A percentile compares a stretch with the other conserved stretches of the same genome.
Evolutionary conservation across 495 filamentous ascomycete species (phyloP).

Genomic region (Penicillium malachiteum): DNA sequence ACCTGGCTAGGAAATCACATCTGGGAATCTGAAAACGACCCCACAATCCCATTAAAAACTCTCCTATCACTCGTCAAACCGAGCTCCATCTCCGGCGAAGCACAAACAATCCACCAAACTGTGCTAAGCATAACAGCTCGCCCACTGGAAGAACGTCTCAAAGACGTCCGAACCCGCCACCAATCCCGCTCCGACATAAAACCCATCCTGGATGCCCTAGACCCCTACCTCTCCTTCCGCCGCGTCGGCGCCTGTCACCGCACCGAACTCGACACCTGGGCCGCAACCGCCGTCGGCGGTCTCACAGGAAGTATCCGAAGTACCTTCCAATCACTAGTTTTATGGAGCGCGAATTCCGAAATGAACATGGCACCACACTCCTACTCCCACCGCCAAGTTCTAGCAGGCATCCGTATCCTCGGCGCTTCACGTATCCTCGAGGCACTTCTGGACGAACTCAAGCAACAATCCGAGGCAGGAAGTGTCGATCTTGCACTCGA

Average conservation of each 20-base stretch:
- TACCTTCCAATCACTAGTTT: slow-evolving; percentile 64
- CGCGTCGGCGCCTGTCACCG: slow-evolving; percentile 64
- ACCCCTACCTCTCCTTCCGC: slow-evolving; percentile 65
- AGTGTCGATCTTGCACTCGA: slow-evolving; percentile 69
- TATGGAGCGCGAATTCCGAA: slow-evolving; percentile 68
- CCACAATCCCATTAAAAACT: slow-evolving; percentile 64
- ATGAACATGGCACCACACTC: slow-evolving; percentile 65
- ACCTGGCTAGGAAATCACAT: slow-evolving; percentile 78
- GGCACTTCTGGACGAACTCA: slow-evolving; percentile 69
- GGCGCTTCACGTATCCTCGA: slow-evolving; percentile 63
- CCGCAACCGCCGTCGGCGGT: slow-evolving; percentile 57
- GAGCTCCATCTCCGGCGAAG: slow-evolving; percentile 75
- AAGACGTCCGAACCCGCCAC: slow-evolving; percentile 66
- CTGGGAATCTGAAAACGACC: slow-evolving; percentile 65
- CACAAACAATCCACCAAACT: slow-evolving; percentile 73
- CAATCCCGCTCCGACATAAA: slow-evolving; percentile 69
- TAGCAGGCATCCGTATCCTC: slow-evolving; percentile 64
- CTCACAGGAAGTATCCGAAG: slow-evolving; percentile 60
- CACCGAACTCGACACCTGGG: slow-evolving; percentile 77
- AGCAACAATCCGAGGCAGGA: slow-evolving; percentile 49
- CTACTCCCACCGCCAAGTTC: slow-evolving; percentile 78
- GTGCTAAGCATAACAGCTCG: slow-evolving; percentile 81
- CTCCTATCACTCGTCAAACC: slow-evolving; percentile 75
- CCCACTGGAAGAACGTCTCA: slow-evolving; percentile 71
- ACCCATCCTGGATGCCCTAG: slow-evolving; percentile 67